phyloP scores from a whole-genome alignment of 331 rosid genomes.

The Ulmus americana region DNA sequence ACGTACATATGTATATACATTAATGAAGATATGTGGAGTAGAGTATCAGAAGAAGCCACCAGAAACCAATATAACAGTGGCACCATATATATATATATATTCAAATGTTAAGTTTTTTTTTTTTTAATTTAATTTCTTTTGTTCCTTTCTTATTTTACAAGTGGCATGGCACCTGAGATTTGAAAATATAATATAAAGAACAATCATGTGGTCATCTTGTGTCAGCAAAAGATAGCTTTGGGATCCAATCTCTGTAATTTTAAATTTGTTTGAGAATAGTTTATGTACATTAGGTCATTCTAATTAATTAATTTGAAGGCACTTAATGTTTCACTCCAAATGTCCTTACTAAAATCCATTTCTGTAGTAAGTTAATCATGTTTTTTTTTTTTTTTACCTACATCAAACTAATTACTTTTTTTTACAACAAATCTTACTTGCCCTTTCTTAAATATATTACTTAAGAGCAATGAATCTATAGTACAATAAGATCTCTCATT shows the following conservation, averaged over 20 bases:
- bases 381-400: neutral
- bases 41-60: too few species aligned
- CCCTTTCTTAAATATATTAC: too few species aligned
- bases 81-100: too few species aligned
- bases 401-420: too few species aligned
- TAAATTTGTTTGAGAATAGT: neutral
- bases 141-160: neutral
- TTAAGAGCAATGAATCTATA: too few species aligned
- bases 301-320: too few species aligned
- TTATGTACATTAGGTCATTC: neutral
- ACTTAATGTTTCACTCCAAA: too few species aligned
- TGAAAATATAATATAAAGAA: constrained; percentile 5
- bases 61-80: too few species aligned
- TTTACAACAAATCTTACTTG: neutral
- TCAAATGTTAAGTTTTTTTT: neutral
- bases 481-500: too few species aligned
- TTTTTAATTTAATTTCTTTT: neutral
- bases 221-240: constrained; percentile 10
- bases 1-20: neutral
- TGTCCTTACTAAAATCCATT: too few species aligned
- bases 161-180: neutral
- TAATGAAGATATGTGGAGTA: neutral
- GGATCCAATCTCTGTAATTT: neutral
- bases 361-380: neutral
- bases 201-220: neutral